Base-by-base conservation (phyloP, 1,284 basidiomycete species). In the Uromyces viciae-fabae region DNA sequence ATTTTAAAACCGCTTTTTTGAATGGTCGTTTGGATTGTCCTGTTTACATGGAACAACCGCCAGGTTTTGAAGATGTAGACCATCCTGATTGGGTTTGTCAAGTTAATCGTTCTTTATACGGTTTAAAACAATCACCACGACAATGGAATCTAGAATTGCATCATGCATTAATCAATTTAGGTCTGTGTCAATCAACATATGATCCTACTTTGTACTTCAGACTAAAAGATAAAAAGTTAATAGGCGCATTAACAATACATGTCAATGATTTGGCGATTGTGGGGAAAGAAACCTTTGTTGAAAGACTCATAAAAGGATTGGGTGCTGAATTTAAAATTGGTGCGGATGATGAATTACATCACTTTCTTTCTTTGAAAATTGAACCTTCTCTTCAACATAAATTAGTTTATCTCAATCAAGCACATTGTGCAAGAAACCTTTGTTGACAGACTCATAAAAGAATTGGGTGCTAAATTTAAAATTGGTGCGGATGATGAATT, bases 151-250 rank as follows among this genome's bases (percentile, higher is more conserved):
- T 22, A 8, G 64, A 38, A 40, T 36, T 68, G 15, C 64, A 68
- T 68, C 36, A 31, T 31, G 64, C 64, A 33, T 36, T 68, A 28
- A 38, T 68, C 64, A 68, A 19, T 36, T 36, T 68, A 5, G 64
- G 64, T 5, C 64, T 68, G 5, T 33, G 28, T 40, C 19, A 38
- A 14, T 68, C n/a, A 9, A 25, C 28, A 68, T 38, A 36, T 11
- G 25, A 68, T n/a, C 64, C 64, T 36, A 68, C 64, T 11, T n/a
- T 68, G 7, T 68, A 68, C 64, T 68, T 68, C 64, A 68, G 40
- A 68, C 19, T 68, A 5, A 38, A 31, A 15, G 38, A 68, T 33
- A 33, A 25, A n/a, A 11, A 33, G 11, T 25, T 62, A 11, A 25
- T 62, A 14, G 58, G 31, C 28, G 58, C 11, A 11, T 14, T 62